These are phyloP conservation scores for Fusarium hainanense DNA, from an alignment of 2,329 filamentous ascomycete species.

Conservation along the genomic window DNA sequence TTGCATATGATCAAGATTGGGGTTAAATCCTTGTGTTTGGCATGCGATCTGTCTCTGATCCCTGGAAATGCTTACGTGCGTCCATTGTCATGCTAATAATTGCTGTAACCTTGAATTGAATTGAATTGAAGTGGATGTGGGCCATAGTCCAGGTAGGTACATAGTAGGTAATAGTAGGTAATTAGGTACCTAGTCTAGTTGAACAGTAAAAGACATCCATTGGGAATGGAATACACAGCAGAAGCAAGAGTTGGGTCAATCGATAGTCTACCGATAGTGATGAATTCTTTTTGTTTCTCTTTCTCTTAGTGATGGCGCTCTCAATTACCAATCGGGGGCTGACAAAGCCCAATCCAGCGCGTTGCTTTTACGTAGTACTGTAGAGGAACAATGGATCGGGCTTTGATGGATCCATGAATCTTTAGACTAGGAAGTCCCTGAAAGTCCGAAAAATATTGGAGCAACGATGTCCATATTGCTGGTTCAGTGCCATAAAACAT, in stretches of 20 bases:
- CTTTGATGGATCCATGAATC: slow-evolving; percentile 9
- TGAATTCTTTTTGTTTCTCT: not conserved
- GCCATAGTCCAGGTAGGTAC: not conserved
- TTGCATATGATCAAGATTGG: slow-evolving; percentile 15
- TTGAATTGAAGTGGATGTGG: not conserved
- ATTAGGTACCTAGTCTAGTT: too few species aligned
- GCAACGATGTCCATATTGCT: not conserved
- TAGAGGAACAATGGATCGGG: slow-evolving; percentile 25
- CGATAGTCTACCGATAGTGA: not conserved
- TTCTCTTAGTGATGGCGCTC: slow-evolving; percentile 6
- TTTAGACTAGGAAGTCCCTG: slow-evolving; percentile 3
- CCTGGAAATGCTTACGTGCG: slow-evolving; percentile 19
- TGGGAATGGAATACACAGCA: too few species aligned
- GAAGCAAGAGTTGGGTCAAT: not conserved
- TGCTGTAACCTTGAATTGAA: not conserved
- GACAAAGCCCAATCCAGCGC: slow-evolving; percentile 27
- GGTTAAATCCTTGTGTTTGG: slow-evolving; percentile 21
- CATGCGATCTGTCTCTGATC: slow-evolving; percentile 27
- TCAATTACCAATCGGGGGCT: slow-evolving; percentile 28
- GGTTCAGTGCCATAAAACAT: not conserved
- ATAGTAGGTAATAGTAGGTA: too few species aligned
- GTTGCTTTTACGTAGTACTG: slow-evolving; percentile 26
- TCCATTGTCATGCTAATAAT: slow-evolving; percentile 1
- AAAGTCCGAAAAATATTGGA: not conserved
- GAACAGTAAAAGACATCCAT: not conserved